Conservation (phyloP, 495 filamentous ascomycete genomes). For the Geopyxis carbonaria region DNA sequence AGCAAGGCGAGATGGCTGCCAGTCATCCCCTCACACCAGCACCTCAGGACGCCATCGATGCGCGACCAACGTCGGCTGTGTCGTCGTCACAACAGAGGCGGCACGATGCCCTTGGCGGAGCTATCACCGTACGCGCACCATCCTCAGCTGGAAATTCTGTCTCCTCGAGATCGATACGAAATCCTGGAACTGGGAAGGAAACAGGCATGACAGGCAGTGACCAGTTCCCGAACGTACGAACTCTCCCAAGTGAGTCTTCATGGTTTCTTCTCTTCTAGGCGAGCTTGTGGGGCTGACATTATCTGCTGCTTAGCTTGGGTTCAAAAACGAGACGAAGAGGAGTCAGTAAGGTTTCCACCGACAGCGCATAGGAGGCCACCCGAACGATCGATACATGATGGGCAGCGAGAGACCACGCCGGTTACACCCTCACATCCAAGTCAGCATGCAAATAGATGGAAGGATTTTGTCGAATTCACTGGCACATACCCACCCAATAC, state of each 20-base stretch:
- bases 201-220: slow-evolving; percentile 14
- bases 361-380: slow-evolving; percentile 20
- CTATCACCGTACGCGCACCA: slow-evolving; percentile 16
- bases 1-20: no score
- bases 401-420: slow-evolving; percentile 22
- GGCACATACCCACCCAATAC: slow-evolving; percentile 33
- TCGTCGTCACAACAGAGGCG: slow-evolving; percentile 15
- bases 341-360: slow-evolving; percentile 12
- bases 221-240: slow-evolving; percentile 18
- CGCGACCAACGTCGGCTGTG: slow-evolving; percentile 12
- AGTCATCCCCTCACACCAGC: no score
- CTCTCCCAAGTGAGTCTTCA: slow-evolving; percentile 24
- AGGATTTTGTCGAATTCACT: slow-evolving; percentile 38
- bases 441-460: slow-evolving; percentile 42
- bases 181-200: slow-evolving; percentile 14
- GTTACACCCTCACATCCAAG: slow-evolving; percentile 19
- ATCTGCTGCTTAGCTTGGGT: slow-evolving; percentile 19
- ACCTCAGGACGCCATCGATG: slow-evolving; percentile 3
- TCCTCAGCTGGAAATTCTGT: slow-evolving; percentile 23
- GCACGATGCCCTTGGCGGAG: slow-evolving; percentile 14
- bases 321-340: slow-evolving; percentile 21
- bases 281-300: slow-evolving; percentile 6
- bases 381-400: slow-evolving; percentile 24
- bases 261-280: slow-evolving; percentile 9
- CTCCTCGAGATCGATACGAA: slow-evolving; percentile 18